Conservation (phyloP, 2,329 filamentous ascomycete species). For the Nothomitra cinnamomea region DNA sequence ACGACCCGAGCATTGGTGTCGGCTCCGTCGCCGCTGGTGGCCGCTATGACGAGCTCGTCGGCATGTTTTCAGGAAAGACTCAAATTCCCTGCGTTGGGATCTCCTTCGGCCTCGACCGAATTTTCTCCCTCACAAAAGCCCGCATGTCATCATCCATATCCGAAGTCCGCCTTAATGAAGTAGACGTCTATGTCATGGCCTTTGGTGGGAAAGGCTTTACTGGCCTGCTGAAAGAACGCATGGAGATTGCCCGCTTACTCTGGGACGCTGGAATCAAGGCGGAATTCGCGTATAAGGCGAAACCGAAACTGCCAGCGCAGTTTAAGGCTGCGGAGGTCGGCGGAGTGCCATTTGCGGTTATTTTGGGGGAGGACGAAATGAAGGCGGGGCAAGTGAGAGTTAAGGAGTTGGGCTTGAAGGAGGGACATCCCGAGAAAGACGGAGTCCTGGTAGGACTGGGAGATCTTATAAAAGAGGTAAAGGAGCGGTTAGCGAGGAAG, state of each 20-base stretch:
- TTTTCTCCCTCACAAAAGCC: constrained; percentile 81
- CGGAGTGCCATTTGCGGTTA: constrained; percentile 70
- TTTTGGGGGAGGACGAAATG: constrained; percentile 82
- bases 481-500: constrained; percentile 27
- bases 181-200: constrained; percentile 90
- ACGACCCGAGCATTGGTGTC: constrained; percentile 67
- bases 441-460: constrained; percentile 55
- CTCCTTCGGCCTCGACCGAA: constrained; percentile 88
- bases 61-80: constrained; percentile 76
- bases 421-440: constrained; percentile 81
- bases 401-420: constrained; percentile 66
- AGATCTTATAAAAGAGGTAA: constrained; percentile 47
- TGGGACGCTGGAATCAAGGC: constrained; percentile 87
- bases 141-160: constrained; percentile 38
- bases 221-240: constrained; percentile 66
- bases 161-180: constrained; percentile 48
- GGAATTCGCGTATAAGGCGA: constrained; percentile 78
- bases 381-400: constrained; percentile 69
- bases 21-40: constrained; percentile 81
- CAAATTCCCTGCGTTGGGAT: constrained; percentile 84
- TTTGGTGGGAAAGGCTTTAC: constrained; percentile 76
- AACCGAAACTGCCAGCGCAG: constrained; percentile 74
- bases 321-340: constrained; percentile 78
- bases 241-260: constrained; percentile 57
- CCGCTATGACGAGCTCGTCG: constrained; percentile 82